These are phyloP conservation scores for Dentiscutata heterogama DNA, from an alignment of 371 early-diverging fungal genomes.

Conservation along the genomic window DNA sequence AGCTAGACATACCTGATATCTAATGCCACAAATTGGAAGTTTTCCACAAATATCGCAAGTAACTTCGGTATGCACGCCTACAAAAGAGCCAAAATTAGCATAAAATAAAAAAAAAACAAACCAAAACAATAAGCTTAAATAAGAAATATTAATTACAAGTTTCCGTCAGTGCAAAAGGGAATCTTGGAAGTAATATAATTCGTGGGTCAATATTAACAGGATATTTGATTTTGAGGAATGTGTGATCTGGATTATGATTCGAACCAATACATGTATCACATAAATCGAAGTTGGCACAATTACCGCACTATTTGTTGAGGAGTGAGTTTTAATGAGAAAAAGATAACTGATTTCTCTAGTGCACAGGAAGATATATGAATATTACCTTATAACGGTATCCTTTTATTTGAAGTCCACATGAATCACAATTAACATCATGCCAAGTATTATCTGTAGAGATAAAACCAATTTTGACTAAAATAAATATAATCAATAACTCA, in stretches of 20 bases:
- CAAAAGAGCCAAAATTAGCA: background rate
- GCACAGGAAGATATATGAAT: background rate
- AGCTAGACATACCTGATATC: background rate
- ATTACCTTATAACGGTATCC: conserved; percentile 23
- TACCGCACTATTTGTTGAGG: background rate
- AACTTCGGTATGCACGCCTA: background rate
- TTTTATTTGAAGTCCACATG: background rate
- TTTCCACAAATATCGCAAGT: conserved; percentile 12
- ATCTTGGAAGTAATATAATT: background rate
- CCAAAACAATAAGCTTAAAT: background rate
- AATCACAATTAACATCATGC: background rate
- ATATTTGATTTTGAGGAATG: conserved; percentile 4
- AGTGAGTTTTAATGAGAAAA: too few species aligned
- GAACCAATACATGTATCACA: conserved; percentile 5
- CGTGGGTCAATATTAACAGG: conserved; percentile 4
- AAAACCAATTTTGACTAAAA: background rate
- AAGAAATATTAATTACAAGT: background rate
- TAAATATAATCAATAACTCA: background rate
- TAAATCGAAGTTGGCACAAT: conserved; percentile 23
- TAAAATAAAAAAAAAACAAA: background rate
- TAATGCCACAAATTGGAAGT: background rate
- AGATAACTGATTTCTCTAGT: background rate
- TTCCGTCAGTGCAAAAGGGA: too few species aligned
- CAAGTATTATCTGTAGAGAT: background rate
- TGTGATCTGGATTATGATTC: background rate